Base-by-base conservation (phyloP, 2,329 filamentous ascomycete genomes). In the Nannizzia gypsea region DNA sequence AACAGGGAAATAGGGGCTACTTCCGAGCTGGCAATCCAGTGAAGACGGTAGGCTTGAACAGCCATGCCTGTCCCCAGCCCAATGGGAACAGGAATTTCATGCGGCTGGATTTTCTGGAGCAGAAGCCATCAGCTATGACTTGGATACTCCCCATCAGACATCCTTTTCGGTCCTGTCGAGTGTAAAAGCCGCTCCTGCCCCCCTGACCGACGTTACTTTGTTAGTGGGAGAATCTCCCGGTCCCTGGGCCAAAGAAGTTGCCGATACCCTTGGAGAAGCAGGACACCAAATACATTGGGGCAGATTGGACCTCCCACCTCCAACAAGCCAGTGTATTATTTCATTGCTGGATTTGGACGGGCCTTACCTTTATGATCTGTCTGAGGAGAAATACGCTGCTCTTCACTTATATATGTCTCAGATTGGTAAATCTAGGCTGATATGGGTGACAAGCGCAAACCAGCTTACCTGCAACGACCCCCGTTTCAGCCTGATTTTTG, bases 301-400 rank as follows among this genome's bases (percentile, higher is more conserved):
- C 28, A 34, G 40, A 40, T 26, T 61, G 24, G 15, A 36, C 13
- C 38, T 54, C 13, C 9, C 40, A 9, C 59, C 59, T 8, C 48
- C 58, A 6, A 9, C 28, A 15, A 9, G 11, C 22, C 34, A 60
- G 17, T 31, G 40, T 28, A 46, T 60, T 15, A 6, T 60, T 17
- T 36, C 58, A 9, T 20, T 60, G 9, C 34, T 60, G 6, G 58
- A 69, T 34, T 66, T 76, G 0, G 67, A 76, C 6, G 64, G 69
- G 1, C 56, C 72, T 0, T 73, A 75, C 56, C 36, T 60, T 6
- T 62, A 69, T 0, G 74, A 76, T 50, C 77, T 76, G 58, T 8
- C 20, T 9, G 38, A 13, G 24, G 5, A 26, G 2, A 13, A 31
- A 24, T 58, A 24, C 17, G 2, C 9, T 20, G 24, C 13, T 15